Evolutionary conservation across 805 yeast species (phyloP), one percentile per base, ranked within the genome.

Genomic region (Ogataea saltuana): DNA sequence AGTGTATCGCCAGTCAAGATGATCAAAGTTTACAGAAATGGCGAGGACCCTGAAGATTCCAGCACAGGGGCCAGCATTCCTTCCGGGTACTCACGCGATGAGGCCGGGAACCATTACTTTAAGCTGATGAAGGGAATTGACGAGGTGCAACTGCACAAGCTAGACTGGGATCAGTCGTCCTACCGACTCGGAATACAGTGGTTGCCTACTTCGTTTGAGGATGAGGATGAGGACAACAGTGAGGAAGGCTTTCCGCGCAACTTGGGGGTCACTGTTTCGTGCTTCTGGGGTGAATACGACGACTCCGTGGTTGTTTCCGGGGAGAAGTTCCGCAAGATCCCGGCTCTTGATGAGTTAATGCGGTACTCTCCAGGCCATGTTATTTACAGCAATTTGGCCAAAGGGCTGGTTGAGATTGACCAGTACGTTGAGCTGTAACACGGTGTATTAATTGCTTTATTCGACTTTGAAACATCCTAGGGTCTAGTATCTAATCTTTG

Each of bases 231-330:
- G 21, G 64, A 56, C 12, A 63, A 61, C 25, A 44, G 39, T 3
- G 63, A 60, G 13, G 63, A 50, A 23, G 44, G 41, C 4, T 33
- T 38, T 16, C 19, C 27, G 5, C 39, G 27, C 12, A 59, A 67
- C 44, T 62, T 88, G 38, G 83, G 81, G 7, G 72, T 88, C 1
- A 61, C 68, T 6, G 72, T 88, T 7, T 70, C 76, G 18, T 89
- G 97, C 59, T 79, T 69, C 55, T 89, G 91, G 90, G 85, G 88
- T 7, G 95, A 88, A 51, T 78, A 79, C 59, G 80, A 79, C 26
- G 75, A 60, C 38, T 58, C 63, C 18, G 56, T 67, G 6, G 61
- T 64, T 16, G 70, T 69, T 33, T 72, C 67, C 37, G 78, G 73
- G 1, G 59, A 51, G 11, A 48, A 50, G 41, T 20, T 36, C 34